Evolutionary conservation across 2,329 filamentous ascomycete genomes (phyloP).

Genomic region (Acrodontium crateriforme): DNA sequence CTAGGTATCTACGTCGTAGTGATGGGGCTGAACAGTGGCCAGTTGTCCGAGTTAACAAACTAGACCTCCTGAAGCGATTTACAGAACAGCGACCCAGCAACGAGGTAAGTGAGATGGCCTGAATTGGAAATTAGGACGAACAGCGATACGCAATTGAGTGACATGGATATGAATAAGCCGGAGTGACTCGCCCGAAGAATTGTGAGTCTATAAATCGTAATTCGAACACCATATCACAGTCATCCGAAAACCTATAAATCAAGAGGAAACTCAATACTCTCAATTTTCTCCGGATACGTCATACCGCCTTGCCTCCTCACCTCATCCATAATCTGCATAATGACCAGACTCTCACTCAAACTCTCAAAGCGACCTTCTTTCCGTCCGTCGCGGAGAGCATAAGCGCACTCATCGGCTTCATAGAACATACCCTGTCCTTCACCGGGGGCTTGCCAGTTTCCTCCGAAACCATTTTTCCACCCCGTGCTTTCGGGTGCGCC

Average conservation of each 20-base stretch:
- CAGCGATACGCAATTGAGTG: too few species aligned
- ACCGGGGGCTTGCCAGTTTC: slow-evolving; percentile 33
- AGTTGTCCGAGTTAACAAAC: too few species aligned
- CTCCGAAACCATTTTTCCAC: slow-evolving; percentile 35
- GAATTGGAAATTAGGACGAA: too few species aligned
- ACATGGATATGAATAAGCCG: too few species aligned
- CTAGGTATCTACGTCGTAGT: too few species aligned
- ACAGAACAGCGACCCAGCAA: too few species aligned
- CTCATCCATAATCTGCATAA: slow-evolving; percentile 73
- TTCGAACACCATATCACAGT: too few species aligned
- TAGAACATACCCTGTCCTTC: slow-evolving; percentile 76
- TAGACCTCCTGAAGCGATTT: too few species aligned
- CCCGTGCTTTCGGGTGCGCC: slow-evolving; percentile 33
- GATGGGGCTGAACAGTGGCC: too few species aligned
- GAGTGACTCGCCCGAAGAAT: too few species aligned
- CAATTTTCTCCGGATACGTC: slow-evolving; percentile 52
- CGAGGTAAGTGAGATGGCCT: too few species aligned
- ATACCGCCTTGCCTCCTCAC: slow-evolving; percentile 49
- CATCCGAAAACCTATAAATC: slow-evolving; percentile 15
- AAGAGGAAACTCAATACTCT: slow-evolving; percentile 43
- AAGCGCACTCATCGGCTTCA: slow-evolving; percentile 69
- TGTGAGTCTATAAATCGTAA: too few species aligned
- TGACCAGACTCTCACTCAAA: slow-evolving; percentile 62
- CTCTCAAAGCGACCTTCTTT: slow-evolving; percentile 59
- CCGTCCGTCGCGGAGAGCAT: slow-evolving; percentile 61